phyloP scores from a whole-genome alignment of 1,284 basidiomycete species.

The Ceratobasidium sp. region DNA sequence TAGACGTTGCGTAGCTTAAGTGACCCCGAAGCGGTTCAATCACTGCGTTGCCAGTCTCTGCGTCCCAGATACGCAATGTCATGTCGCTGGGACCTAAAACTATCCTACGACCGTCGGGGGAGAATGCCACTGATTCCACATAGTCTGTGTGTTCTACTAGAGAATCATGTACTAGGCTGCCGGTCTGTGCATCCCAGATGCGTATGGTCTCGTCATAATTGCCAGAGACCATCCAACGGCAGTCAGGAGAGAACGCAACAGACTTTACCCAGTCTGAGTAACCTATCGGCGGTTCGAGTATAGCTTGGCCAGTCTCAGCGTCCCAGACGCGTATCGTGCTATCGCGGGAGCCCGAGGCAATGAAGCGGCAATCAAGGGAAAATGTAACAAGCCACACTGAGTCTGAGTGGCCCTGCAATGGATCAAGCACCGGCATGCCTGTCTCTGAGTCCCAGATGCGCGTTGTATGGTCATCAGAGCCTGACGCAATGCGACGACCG shows the following conservation, averaged over 20 bases:
- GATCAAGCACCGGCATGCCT: not conserved
- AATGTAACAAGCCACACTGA: not conserved
- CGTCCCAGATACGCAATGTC: conserved; percentile 46
- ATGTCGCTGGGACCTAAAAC: conserved; percentile 38
- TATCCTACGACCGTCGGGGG: conserved; percentile 29
- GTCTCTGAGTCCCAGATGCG: conserved; percentile 36
- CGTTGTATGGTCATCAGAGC: conserved; percentile 17
- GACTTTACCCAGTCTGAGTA: not conserved
- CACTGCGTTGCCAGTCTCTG: conserved; percentile 8
- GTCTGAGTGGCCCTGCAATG: conserved; percentile 14
- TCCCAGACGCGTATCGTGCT: conserved; percentile 34
- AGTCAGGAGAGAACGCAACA: conserved; percentile 19
- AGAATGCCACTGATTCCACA: too few species aligned
- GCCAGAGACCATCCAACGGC: not conserved
- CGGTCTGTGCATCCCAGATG: conserved; percentile 15
- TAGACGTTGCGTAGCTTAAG: not conserved
- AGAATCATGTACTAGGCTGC: not conserved
- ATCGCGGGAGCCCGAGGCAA: conserved; percentile 23
- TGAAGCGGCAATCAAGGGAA: conserved; percentile 16
- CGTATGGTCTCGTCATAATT: not conserved
- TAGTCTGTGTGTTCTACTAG: too few species aligned
- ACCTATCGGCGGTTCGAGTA: not conserved
- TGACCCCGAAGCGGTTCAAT: not conserved
- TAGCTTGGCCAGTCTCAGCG: not conserved
- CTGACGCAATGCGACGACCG: conserved; percentile 10